These are phyloP conservation scores for Tolypocladium ovalisporum DNA, from an alignment of 2,329 filamentous ascomycete species.

Conservation along the genomic window DNA sequence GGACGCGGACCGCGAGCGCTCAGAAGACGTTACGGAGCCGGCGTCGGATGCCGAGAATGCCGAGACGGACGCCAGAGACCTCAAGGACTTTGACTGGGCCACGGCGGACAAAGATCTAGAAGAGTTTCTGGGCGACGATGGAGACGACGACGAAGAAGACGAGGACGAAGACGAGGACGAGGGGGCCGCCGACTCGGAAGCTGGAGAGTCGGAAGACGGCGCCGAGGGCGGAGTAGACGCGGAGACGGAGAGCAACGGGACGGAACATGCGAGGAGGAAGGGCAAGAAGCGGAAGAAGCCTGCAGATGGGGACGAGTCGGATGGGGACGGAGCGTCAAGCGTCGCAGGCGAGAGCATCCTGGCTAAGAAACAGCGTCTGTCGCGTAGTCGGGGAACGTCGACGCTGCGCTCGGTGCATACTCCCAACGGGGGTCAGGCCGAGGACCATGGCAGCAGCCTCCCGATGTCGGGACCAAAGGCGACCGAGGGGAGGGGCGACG, in stretches of 20 bases:
- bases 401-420: slow-evolving; percentile 34
- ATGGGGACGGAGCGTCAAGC: slow-evolving; percentile 17
- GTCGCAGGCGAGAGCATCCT: slow-evolving; percentile 25
- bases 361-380: slow-evolving; percentile 40
- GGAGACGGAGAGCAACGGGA: slow-evolving; percentile 17
- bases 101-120: slow-evolving; percentile 61
- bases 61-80: slow-evolving; percentile 26
- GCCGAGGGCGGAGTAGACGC: slow-evolving; percentile 10
- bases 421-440: slow-evolving; percentile 22
- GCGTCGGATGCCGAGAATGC: slow-evolving; percentile 19
- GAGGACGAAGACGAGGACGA: slow-evolving; percentile 14
- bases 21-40: slow-evolving; percentile 20
- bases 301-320: slow-evolving; percentile 19
- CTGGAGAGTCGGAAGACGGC: slow-evolving; percentile 6
- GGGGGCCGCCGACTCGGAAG: slow-evolving; percentile 9
- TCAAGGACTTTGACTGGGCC: slow-evolving; percentile 50
- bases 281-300: slow-evolving; percentile 22
- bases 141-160: slow-evolving; percentile 36
- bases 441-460: slow-evolving; percentile 23
- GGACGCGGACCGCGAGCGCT: slow-evolving; percentile 46
- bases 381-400: slow-evolving; percentile 32
- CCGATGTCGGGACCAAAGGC: slow-evolving; percentile 29
- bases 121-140: slow-evolving; percentile 56
- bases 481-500: no score
- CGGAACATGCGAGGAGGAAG: slow-evolving; percentile 13